These are phyloP conservation scores for Glycyrrhiza uralensis DNA, from an alignment of 306 rosid species.

Conservation along the genomic window DNA sequence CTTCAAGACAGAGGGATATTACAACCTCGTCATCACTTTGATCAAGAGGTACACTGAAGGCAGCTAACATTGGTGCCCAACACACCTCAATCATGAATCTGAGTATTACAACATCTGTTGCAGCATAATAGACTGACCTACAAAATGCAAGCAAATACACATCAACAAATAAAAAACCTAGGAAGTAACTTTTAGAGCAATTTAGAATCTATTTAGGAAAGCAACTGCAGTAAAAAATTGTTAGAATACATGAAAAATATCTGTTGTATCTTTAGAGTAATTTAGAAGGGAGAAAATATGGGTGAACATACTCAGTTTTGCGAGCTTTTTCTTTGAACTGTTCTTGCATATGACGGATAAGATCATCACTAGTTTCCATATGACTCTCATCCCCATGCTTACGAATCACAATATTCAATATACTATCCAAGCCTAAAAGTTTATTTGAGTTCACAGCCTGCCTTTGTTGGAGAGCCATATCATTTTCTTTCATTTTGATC, in stretches of 20 bases:
- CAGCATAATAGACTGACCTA: slow-evolving; percentile 97
- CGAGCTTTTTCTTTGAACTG: slow-evolving; percentile 98
- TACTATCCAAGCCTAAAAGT: slow-evolving; percentile 83
- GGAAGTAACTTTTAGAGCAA: too few relatives aligned
- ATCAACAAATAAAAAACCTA: not conserved
- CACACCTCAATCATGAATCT: slow-evolving; percentile 97
- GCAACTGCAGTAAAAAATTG: not conserved
- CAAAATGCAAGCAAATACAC: slow-evolving; percentile 36
- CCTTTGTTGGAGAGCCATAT: slow-evolving; percentile 70
- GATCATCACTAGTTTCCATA: slow-evolving; percentile 95
- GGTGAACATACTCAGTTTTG: slow-evolving; percentile 80
- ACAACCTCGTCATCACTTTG: slow-evolving; percentile 93
- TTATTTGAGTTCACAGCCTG: slow-evolving; percentile 77
- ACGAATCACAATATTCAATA: slow-evolving; percentile 87
- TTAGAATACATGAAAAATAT: not conserved
- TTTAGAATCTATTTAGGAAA: not conserved
- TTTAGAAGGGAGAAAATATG: not conserved
- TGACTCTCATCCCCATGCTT: slow-evolving; percentile 65
- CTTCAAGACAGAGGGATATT: slow-evolving; percentile 86
- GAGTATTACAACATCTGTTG: slow-evolving; percentile 87
- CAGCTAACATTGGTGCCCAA: slow-evolving; percentile 99
- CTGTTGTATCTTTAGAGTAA: not conserved
- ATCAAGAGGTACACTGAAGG: slow-evolving; percentile 98
- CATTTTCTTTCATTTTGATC: slow-evolving; percentile 94
- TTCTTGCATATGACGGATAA: slow-evolving; percentile 93